A percentile compares a stretch with the other conserved stretches of the same genome.
These are phyloP conservation scores for Auricularia heimuer DNA, from an alignment of 768 basidiomycete genomes.

Conservation along the genomic window DNA sequence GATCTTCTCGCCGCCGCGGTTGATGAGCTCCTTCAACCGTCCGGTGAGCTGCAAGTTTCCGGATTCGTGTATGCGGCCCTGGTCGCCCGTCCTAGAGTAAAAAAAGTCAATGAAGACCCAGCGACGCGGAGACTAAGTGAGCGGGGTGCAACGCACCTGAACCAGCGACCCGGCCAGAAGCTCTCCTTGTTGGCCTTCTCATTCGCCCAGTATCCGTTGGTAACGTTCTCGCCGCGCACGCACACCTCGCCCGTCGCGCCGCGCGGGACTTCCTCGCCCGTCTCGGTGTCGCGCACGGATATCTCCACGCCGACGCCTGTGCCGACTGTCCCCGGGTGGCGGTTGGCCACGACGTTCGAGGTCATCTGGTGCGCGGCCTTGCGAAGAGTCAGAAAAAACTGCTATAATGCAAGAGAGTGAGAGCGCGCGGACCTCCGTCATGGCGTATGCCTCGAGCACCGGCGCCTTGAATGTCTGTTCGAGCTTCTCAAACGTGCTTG, in stretches of 20 bases:
- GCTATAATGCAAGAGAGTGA: slow-evolving; percentile 25
- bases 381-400: slow-evolving; percentile 25
- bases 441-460: slow-evolving; percentile 52
- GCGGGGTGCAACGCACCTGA: slow-evolving; percentile 13
- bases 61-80: slow-evolving; percentile 22
- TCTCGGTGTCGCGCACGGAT: slow-evolving; percentile 17
- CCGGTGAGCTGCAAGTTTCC: slow-evolving; percentile 44
- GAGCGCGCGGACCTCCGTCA: slow-evolving; percentile 43
- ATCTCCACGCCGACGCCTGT: slow-evolving; percentile 22
- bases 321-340: slow-evolving; percentile 24
- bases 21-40: slow-evolving; percentile 50
- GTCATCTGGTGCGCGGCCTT: slow-evolving; percentile 25
- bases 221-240: slow-evolving; percentile 45
- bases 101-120: background rate
- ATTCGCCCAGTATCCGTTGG: slow-evolving; percentile 40
- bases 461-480: slow-evolving; percentile 41
- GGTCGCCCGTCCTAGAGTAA: slow-evolving; percentile 18
- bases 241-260: slow-evolving; percentile 43
- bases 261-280: slow-evolving; percentile 23
- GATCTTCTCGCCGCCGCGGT: slow-evolving; percentile 51
- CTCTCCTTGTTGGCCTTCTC: slow-evolving; percentile 36
- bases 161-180: slow-evolving; percentile 44
- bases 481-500: slow-evolving; percentile 39
- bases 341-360: slow-evolving; percentile 13
- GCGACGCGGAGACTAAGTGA: background rate